Base-by-base conservation (phyloP, 2,329 filamentous ascomycete genomes). In the Ascochyta viciae-villosae region DNA sequence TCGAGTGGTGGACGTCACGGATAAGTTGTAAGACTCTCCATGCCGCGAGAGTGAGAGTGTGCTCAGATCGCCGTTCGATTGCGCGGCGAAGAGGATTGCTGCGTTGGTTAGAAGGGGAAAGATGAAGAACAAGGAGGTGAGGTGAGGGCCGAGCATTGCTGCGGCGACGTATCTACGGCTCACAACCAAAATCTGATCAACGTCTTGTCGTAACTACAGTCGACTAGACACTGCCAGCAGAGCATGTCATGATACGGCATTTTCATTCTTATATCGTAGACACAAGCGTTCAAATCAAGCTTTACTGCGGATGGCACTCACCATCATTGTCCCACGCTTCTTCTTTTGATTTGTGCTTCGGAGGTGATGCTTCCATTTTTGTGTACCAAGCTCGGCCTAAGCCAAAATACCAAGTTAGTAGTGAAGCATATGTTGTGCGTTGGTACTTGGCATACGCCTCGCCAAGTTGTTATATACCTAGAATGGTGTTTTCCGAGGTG, bases 51-150 rank as follows among this genome's bases (percentile, higher is more conserved):
- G 48, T 24, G 45, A 23, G 4, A 62, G 54, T 3, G 60, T 58
- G 44, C 54, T 62, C 15, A 62, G 27, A 37, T 60, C 48, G 22
- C 60, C 57, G 23, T 54, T 57, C 16, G 60, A 62, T 29, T 62
- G 57, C 3, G 57, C 60, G 3, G 57, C 60, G 26, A 60, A 60
- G 48, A 62, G 57, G 19, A 22, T 51, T 6, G 53, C 53, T 56
- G 42, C 37, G 9, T 47, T 4, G 31, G 53, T 56, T 16, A 56
- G 53, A 33, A 38, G 8, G 26, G 47, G 42, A 16, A 46, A 34
- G 13, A 46, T 4, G 5, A 6, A 40, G 6, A 48, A 8, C 6
- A 47, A 22, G 13, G 7, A 8, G 2, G 16, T 24, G 9, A 43
- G 13, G 10, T 34, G 43, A 4, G 23, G 10, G 34, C 35, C 16